Evolutionary conservation across 306 rosid genomes (phyloP).

Genomic region (Gastrolobium bilobum): DNA sequence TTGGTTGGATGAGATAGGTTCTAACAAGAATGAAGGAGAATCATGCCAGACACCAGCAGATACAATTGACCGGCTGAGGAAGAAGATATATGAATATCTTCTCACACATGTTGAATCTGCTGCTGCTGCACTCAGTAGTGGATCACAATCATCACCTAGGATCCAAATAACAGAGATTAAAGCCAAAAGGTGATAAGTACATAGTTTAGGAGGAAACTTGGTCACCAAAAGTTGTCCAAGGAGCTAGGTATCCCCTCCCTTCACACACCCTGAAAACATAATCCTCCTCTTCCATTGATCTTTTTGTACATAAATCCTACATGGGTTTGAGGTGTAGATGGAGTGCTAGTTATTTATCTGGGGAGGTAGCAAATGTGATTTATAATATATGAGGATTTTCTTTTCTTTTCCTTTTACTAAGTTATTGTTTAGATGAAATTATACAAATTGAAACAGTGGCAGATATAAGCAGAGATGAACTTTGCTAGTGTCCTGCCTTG

Average conservation of each 20-base stretch:
- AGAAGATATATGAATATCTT: constrained; percentile 96
- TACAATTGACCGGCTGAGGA: constrained; percentile 82
- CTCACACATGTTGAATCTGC: constrained; percentile 98
- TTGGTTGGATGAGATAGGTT: constrained; percentile 87
- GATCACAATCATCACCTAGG: constrained; percentile 65
- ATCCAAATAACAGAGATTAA: constrained; percentile 63
- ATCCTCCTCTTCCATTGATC: constrained; percentile 6
- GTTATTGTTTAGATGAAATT: constrained; percentile 47
- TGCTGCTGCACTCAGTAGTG: constrained; percentile 89
- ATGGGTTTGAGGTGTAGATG: constrained; percentile 62
- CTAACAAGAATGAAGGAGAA: constrained; percentile 64
- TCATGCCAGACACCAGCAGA: constrained; percentile 64
- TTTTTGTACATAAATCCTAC: constrained; percentile 65
- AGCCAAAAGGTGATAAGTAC: constrained; percentile 63
- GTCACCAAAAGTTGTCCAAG: constrained; percentile 53
- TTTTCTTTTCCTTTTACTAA: constrained; percentile 28
- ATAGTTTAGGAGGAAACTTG: constrained; percentile 46
- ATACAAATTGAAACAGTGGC: constrained; percentile 43
- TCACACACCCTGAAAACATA: neutral
- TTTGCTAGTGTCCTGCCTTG: constrained; percentile 13
- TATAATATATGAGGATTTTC: constrained; percentile 28
- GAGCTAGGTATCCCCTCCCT: neutral
- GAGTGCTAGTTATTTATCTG: constrained; percentile 49
- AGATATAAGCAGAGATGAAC: constrained; percentile 24
- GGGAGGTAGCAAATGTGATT: constrained; percentile 38